Percentiles rank a stretch among this genome's conserved stretches.
Evolutionary conservation across 805 yeast species (phyloP).

Genomic region (Metschnikowia kunwiensis): DNA sequence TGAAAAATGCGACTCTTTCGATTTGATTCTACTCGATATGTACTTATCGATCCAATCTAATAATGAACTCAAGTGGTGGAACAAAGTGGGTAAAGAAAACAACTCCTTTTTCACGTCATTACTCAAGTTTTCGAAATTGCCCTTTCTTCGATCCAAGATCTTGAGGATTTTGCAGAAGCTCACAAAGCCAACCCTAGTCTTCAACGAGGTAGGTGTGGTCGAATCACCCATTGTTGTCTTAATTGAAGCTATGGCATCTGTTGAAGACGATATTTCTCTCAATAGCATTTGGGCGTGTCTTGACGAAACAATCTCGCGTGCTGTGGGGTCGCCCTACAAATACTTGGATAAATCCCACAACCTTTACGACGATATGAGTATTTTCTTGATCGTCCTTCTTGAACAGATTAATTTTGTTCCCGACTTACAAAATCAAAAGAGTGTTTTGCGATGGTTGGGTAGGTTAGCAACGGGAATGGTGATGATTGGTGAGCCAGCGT

Average conservation of each 20-base stretch:
- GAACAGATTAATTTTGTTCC: constrained; percentile 67
- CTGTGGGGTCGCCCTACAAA: constrained; percentile 75
- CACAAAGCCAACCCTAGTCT: constrained; percentile 14
- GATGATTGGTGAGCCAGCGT: constrained; percentile 58
- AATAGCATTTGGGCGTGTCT: constrained; percentile 55
- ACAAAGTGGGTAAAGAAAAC: constrained; percentile 35
- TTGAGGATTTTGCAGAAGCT: constrained; percentile 14
- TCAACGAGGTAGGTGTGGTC: constrained; percentile 29
- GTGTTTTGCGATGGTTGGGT: constrained; percentile 47
- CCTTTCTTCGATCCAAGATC: constrained; percentile 11
- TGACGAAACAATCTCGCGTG: constrained; percentile 74
- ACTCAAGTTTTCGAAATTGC: constrained; percentile 40
- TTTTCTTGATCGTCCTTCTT: constrained; percentile 38
- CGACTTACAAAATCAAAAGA: constrained; percentile 21
- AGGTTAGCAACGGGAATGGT: constrained; percentile 45
- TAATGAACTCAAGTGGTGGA: constrained; percentile 81
- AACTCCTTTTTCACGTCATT: constrained; percentile 68
- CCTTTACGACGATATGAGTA: constrained; percentile 28
- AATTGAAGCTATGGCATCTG: constrained; percentile 43
- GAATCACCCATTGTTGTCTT: constrained; percentile 57
- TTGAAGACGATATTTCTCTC: constrained; percentile 8
- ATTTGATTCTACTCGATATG: constrained; percentile 55
- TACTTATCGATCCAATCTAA: constrained; percentile 56
- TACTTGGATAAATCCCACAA: constrained; percentile 58
- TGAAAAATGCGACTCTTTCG: constrained; percentile 45